phyloP scores from a whole-genome alignment of 192 early-diverging fungal genomes.

The Coemansia sp. region DNA sequence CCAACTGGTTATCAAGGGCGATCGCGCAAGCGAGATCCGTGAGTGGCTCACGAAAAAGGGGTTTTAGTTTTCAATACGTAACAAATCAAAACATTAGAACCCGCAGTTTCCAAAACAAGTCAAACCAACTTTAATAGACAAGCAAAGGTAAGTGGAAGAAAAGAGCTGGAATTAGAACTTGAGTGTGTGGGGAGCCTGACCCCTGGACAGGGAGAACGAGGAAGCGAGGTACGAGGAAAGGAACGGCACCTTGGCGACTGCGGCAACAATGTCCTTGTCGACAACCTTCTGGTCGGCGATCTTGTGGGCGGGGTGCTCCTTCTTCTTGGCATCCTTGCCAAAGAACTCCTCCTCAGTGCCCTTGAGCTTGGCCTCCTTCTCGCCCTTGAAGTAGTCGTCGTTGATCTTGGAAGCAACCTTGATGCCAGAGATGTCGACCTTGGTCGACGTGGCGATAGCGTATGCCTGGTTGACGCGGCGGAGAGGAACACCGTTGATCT shows the following conservation, averaged over 20 bases:
- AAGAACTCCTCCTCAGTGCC: conserved; percentile 90
- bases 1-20: conserved; percentile 61
- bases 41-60: conserved; percentile 60
- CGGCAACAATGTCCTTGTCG: conserved; percentile 80
- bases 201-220: conserved; percentile 91
- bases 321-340: conserved; percentile 71
- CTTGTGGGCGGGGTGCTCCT: conserved; percentile 73
- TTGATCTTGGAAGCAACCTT: conserved; percentile 72
- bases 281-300: conserved; percentile 88
- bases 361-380: conserved; percentile 70
- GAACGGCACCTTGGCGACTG: conserved; percentile 79
- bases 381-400: conserved; percentile 93
- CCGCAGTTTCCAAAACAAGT: conserved; percentile 4
- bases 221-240: conserved; percentile 86
- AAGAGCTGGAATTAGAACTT: conserved; percentile 80
- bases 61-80: conserved; percentile 34
- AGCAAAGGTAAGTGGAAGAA: conserved; percentile 8
- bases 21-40: conserved; percentile 49
- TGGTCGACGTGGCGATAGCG: conserved; percentile 99
- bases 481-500: conserved; percentile 98
- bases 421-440: conserved; percentile 82
- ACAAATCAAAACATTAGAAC: background rate
- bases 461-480: conserved; percentile 99
- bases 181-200: conserved; percentile 93
- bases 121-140: conserved; percentile 29